phyloP scores from a whole-genome alignment of 306 rosid species.

The Cucurbita argyrosperma region DNA sequence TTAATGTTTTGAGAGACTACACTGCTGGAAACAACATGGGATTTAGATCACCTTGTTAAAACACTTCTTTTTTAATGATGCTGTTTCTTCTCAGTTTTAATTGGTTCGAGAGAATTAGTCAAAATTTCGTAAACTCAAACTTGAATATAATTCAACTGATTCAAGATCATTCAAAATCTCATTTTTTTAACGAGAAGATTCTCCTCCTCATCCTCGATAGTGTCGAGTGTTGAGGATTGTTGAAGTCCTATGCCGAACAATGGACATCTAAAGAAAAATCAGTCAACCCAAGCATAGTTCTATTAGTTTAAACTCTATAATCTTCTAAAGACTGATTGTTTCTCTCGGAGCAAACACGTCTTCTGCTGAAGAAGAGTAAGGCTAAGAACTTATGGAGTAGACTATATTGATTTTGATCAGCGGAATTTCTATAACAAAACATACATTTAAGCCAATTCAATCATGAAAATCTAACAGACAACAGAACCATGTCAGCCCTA shows the following conservation, averaged over 20 bases:
- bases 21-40: slow-evolving; percentile 59
- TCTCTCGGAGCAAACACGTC: neutral
- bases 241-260: too few species aligned
- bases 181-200: too few species aligned
- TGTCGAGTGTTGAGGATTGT: too few species aligned
- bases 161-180: neutral
- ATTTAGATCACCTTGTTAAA: slow-evolving; percentile 58
- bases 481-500: neutral
- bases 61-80: slow-evolving; percentile 3
- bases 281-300: too few species aligned
- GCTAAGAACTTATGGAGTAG: neutral
- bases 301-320: too few species aligned
- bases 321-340: neutral
- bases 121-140: neutral
- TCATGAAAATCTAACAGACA: neutral
- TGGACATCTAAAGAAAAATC: too few species aligned
- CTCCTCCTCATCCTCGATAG: too few species aligned
- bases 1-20: slow-evolving; percentile 42
- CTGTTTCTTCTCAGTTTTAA: neutral
- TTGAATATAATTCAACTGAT: neutral
- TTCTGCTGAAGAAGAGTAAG: neutral
- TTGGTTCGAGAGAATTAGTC: neutral
- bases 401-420: neutral
- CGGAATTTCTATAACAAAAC: neutral
- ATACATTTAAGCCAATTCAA: neutral